Percentiles rank a stretch among this genome's conserved stretches.
Evolutionary conservation across 208 protist genomes (phyloP).

Genomic region (Leishmania martiniquensis): DNA sequence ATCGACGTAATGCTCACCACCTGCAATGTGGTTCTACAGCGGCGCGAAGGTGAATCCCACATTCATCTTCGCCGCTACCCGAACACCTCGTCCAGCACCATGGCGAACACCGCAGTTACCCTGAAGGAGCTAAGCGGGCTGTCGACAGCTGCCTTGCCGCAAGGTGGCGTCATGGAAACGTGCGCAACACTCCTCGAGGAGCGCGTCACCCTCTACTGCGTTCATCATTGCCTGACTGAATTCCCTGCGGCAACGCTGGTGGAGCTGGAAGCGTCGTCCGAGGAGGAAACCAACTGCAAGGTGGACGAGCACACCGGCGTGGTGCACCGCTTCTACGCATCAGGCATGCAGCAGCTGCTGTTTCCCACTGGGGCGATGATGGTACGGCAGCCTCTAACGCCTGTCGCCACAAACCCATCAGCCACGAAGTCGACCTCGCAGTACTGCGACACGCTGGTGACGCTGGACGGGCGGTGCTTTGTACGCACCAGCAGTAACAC

Average conservation of each 20-base stretch:
- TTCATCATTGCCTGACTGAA: conserved; percentile 38
- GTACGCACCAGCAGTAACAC: conserved; percentile 26
- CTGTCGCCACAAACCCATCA: neutral
- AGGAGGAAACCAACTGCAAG: conserved; percentile 61
- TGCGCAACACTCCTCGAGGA: conserved; percentile 22
- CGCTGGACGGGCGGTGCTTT: conserved; percentile 46
- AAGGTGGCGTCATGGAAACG: conserved; percentile 17
- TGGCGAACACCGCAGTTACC: conserved; percentile 1
- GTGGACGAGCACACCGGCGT: conserved; percentile 53
- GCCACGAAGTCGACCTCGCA: neutral
- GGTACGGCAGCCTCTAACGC: conserved; percentile 40
- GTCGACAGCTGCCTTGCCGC: neutral
- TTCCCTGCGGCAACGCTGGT: neutral
- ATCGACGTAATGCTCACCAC: conserved; percentile 24
- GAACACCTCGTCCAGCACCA: conserved; percentile 28
- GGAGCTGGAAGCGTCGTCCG: conserved; percentile 39
- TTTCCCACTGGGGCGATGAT: conserved; percentile 73
- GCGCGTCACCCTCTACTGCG: conserved; percentile 32
- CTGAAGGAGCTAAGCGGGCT: conserved; percentile 20
- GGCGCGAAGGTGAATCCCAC: conserved; percentile 6
- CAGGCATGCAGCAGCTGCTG: conserved; percentile 59
- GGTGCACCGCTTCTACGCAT: conserved; percentile 71
- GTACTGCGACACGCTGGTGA: conserved; percentile 55
- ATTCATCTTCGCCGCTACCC: conserved; percentile 24
- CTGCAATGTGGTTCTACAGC: conserved; percentile 24